Evolutionary conservation across 2,329 filamentous ascomycete genomes (phyloP).

Genomic region (Colletotrichum filicis): DNA sequence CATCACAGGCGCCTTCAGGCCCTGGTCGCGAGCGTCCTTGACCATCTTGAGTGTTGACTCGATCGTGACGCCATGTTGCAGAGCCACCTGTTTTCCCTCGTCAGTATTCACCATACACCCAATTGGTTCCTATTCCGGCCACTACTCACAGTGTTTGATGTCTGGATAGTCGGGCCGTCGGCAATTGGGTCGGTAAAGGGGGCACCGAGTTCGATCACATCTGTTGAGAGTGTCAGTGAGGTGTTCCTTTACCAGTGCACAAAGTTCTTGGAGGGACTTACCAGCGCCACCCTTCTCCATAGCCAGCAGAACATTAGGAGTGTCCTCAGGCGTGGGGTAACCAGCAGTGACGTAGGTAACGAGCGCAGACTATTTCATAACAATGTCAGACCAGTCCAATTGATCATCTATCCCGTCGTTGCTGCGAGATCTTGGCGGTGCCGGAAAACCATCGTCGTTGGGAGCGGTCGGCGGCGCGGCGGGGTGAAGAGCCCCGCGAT

Average conservation of each 20-base stretch:
- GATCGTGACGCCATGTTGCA: conserved; percentile 90
- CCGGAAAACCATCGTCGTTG: background rate
- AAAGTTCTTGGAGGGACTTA: conserved; percentile 54
- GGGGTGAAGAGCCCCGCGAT: conserved; percentile 23
- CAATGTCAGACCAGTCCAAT: conserved; percentile 2
- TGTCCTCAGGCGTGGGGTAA: conserved; percentile 85
- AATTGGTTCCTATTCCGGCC: background rate
- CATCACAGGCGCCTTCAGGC: conserved; percentile 84
- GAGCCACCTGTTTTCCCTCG: conserved; percentile 65
- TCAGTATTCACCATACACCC: conserved; percentile 10
- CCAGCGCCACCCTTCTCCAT: conserved; percentile 94
- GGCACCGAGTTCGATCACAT: conserved; percentile 94
- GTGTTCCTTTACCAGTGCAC: background rate
- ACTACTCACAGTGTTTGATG: conserved; percentile 80
- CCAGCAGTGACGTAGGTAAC: conserved; percentile 98
- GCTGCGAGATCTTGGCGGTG: background rate
- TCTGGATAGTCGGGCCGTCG: conserved; percentile 97
- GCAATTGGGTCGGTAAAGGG: conserved; percentile 99
- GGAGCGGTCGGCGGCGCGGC: background rate
- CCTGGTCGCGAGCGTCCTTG: conserved; percentile 79
- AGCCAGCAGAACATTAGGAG: conserved; percentile 84
- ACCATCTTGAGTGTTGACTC: conserved; percentile 84
- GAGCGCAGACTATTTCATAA: conserved; percentile 73
- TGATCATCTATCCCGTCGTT: background rate
- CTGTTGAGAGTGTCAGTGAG: conserved; percentile 53